Percentiles rank a stretch among this genome's conserved stretches.
Conservation (phyloP, 2,329 filamentous ascomycete species). For the Triangularia setosa region DNA sequence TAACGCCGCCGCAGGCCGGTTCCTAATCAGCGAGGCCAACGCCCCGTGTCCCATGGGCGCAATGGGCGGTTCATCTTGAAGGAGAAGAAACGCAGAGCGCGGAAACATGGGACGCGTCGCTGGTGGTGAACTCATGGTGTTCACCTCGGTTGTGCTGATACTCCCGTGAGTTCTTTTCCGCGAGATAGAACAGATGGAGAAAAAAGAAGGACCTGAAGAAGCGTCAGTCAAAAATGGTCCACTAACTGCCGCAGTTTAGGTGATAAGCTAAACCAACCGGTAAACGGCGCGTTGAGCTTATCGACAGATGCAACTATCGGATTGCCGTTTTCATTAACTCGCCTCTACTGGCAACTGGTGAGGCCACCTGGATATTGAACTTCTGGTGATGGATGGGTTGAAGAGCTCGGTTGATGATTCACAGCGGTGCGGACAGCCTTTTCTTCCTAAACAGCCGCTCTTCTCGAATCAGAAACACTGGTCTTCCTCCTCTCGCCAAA, state of each 20-base stretch:
- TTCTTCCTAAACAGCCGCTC: neutral
- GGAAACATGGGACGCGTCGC: conserved; percentile 14
- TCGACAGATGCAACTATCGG: neutral
- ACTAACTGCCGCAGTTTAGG: neutral
- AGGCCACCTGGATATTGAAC: neutral
- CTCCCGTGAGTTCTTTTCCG: neutral
- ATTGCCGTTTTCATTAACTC: neutral
- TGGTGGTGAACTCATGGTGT: conserved; percentile 27
- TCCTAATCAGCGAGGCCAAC: conserved; percentile 35
- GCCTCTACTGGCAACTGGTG: neutral
- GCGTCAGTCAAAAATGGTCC: neutral
- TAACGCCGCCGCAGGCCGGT: conserved; percentile 44
- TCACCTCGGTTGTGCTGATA: neutral
- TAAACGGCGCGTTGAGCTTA: neutral
- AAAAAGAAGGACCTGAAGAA: neutral
- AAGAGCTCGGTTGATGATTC: neutral
- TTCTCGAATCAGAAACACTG: neutral
- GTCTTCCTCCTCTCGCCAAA: neutral
- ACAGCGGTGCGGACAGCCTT: neutral
- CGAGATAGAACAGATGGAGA: neutral
- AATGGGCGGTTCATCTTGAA: conserved; percentile 49
- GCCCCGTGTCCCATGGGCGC: conserved; percentile 35
- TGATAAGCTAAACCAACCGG: neutral
- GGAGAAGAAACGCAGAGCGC: conserved; percentile 28
- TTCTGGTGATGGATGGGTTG: neutral